Evolutionary conservation across 2,329 filamentous ascomycete genomes (phyloP).

Genomic region (Verticillium nubilum): DNA sequence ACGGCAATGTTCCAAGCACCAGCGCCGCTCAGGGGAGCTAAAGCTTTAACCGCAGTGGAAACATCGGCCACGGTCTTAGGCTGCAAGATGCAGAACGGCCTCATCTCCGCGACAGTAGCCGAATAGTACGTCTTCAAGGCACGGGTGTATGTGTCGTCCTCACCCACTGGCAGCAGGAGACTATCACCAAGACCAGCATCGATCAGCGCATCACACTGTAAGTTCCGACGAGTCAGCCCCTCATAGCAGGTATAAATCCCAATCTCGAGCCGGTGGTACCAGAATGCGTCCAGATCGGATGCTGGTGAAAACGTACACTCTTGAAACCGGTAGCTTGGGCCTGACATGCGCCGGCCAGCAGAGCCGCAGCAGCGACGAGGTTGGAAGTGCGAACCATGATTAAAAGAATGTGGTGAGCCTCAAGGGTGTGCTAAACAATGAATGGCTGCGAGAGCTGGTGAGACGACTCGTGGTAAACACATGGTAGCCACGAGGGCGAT

Average conservation of each 20-base stretch:
- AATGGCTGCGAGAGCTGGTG: neutral
- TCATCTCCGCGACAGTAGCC: conserved; percentile 1
- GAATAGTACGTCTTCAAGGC: conserved; percentile 4
- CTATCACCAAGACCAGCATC: conserved; percentile 2
- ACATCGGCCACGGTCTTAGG: conserved; percentile 3
- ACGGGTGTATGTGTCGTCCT: neutral
- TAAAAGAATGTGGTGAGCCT: neutral
- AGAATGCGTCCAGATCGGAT: neutral
- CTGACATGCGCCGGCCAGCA: neutral
- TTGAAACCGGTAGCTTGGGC: conserved; percentile 1
- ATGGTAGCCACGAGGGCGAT: neutral
- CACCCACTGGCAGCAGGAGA: conserved; percentile 2
- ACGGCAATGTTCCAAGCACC: conserved; percentile 35
- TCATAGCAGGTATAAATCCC: neutral
- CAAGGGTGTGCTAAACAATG: neutral
- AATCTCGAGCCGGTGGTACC: neutral
- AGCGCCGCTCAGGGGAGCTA: conserved; percentile 10
- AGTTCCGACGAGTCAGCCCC: neutral
- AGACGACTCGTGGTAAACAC: neutral
- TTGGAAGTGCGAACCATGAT: neutral
- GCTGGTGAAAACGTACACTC: neutral
- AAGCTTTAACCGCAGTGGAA: neutral
- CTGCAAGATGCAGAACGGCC: conserved; percentile 5
- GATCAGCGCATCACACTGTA: conserved; percentile 11
- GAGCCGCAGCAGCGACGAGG: neutral